Base-by-base conservation (phyloP, 1,284 basidiomycete species). In the Trichosporon sp. region DNA sequence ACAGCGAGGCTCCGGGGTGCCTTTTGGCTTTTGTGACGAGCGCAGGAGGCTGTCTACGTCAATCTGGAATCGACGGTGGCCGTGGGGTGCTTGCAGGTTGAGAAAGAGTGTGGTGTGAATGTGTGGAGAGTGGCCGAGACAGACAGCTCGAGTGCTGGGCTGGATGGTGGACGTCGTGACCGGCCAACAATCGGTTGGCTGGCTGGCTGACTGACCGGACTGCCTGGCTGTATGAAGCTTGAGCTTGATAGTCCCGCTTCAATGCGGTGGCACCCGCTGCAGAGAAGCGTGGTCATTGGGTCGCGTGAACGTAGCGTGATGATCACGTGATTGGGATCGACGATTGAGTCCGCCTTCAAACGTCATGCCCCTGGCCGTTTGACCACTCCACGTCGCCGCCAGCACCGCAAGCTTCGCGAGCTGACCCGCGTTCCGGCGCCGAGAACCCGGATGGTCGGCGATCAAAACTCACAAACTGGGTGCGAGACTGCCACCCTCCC, bases 101-200 rank as follows among this genome's bases (percentile, higher is more conserved):
- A 10, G n/a, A 37, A n/a, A 6, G 31, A 35, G 59, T 37, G 59
- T 19, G 56, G 31, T n/a, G 59, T 37, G 31, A 35, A 35, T 32
- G 59, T 35, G 59, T n/a, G 59, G 10, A 35, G 59, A 63, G 51
- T 6, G 51, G n/a, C 51, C 51, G 51, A 54, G 51, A 54, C 51
- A 19, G 31, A 12, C 14, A 31, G 12, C 35, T 19, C 11, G 26
- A 61, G 31, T 61, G 31, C 12, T 32, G 56, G 26, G 26, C 26
- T 26, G 26, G 26, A 26, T 26, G 26, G 26, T 26, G 26, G 35
- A 40, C 12, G 59, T 35, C 14, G 59, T 63, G 59, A 12, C 14
- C 59, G 59, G 59, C 59, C 59, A 63, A 63, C 59, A 63, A 63
- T 35, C 59, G 59, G 32, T 31, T 37, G 59, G 59, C 59, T 16